Conservation (phyloP, 2,329 filamentous ascomycete genomes). For the Colletotrichum brevisporum region DNA sequence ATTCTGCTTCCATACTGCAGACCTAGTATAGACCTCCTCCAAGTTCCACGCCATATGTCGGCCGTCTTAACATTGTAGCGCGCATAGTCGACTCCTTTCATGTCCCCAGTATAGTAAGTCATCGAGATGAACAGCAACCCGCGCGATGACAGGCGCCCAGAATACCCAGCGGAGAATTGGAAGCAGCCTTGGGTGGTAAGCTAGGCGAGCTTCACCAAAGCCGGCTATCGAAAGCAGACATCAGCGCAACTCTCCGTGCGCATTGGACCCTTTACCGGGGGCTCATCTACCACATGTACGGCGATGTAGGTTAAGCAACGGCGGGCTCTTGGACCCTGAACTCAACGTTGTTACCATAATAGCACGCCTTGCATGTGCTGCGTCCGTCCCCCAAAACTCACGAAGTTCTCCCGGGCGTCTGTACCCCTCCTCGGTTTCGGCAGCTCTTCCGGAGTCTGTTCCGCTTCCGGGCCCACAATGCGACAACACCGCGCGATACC, state of each 20-base stretch:
- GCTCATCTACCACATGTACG: background rate
- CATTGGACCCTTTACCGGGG: background rate
- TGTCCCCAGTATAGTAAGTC: constrained; percentile 18
- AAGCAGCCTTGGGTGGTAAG: too few relatives aligned
- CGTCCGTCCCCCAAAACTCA: constrained; percentile 2
- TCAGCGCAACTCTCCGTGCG: constrained; percentile 26
- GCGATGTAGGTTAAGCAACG: constrained; percentile 1
- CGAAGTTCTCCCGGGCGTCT: constrained; percentile 1
- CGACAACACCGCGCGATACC: background rate
- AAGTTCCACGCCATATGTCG: background rate
- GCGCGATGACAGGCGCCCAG: background rate
- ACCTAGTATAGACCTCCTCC: constrained; percentile 24
- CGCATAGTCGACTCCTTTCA: background rate
- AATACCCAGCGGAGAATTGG: too few relatives aligned
- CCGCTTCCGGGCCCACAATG: constrained; percentile 18
- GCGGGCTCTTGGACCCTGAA: constrained; percentile 22
- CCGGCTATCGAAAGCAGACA: background rate
- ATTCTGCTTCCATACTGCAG: constrained; percentile 10
- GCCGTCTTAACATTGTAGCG: background rate
- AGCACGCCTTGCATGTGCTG: background rate
- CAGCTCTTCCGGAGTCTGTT: constrained; percentile 23
- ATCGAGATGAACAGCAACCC: background rate
- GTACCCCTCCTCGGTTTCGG: background rate
- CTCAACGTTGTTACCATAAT: constrained; percentile 5
- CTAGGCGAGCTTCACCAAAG: background rate